phyloP scores from a whole-genome alignment of 129 eudicot genomes.

The Tagetes erecta region DNA sequence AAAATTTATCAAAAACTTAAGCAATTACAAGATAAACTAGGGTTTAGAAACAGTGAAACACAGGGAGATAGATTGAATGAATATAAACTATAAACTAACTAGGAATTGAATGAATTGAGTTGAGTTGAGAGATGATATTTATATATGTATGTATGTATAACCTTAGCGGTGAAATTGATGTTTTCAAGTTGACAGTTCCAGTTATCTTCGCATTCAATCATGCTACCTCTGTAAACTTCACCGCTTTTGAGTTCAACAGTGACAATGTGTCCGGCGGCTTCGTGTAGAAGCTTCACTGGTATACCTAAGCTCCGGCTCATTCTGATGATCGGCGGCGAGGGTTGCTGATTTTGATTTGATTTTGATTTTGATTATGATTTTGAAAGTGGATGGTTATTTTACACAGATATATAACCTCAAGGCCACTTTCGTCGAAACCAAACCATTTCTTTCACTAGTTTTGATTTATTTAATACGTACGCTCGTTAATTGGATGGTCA shows the following conservation, averaged over 20 bases:
- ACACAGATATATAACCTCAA: conserved; percentile 5
- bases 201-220: conserved; percentile 88
- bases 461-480: no score
- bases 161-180: conserved; percentile 85
- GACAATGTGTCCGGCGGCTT: conserved; percentile 84
- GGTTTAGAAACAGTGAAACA: background rate
- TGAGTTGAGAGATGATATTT: background rate
- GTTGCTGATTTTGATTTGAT: background rate
- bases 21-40: background rate
- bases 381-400: background rate
- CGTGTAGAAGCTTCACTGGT: conserved; percentile 95
- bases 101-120: no score
- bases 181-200: conserved; percentile 91
- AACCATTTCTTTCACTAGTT: background rate
- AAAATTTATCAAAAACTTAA: background rate
- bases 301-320: conserved; percentile 85
- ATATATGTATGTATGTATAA: background rate
- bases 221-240: conserved; percentile 82
- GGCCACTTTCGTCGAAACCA: conserved; percentile 16
- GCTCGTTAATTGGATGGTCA: no score
- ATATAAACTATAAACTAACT: no score
- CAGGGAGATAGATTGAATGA: no score
- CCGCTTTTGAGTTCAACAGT: conserved; percentile 89
- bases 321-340: conserved; percentile 40
- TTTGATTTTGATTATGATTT: no score